A percentile compares a stretch with the other conserved stretches of the same genome.
Evolutionary conservation across 768 basidiomycete genomes (phyloP).

Genomic region (Suillus subluteus): DNA sequence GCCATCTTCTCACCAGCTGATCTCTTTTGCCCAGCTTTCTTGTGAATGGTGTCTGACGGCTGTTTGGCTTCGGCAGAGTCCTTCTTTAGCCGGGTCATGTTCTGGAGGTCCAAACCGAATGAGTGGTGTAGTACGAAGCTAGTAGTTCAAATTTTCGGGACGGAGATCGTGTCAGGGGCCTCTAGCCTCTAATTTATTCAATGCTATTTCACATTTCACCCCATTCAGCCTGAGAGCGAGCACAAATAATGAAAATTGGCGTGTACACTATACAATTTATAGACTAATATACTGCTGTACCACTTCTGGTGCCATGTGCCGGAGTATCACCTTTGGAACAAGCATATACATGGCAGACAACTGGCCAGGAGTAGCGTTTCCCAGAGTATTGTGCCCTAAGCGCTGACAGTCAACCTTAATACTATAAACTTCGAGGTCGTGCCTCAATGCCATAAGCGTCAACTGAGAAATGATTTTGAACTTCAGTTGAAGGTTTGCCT

Average conservation of each 20-base stretch:
- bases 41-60: background rate
- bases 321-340: background rate
- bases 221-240: background rate
- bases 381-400: background rate
- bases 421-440: background rate
- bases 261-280: too few species aligned
- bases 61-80: background rate
- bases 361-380: too few species aligned
- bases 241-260: too few species aligned
- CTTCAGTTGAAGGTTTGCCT: background rate
- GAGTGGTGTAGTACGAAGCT: background rate
- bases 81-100: background rate
- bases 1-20: background rate
- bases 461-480: background rate
- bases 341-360: background rate
- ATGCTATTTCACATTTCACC: background rate
- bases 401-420: background rate
- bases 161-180: background rate
- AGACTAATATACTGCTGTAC: too few species aligned
- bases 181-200: background rate
- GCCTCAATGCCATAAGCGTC: background rate
- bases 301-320: background rate
- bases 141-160: too few species aligned
- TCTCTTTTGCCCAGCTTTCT: background rate
- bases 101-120: background rate